Base-by-base conservation (phyloP, 768 basidiomycete genomes). In the Calocera viscosa region DNA sequence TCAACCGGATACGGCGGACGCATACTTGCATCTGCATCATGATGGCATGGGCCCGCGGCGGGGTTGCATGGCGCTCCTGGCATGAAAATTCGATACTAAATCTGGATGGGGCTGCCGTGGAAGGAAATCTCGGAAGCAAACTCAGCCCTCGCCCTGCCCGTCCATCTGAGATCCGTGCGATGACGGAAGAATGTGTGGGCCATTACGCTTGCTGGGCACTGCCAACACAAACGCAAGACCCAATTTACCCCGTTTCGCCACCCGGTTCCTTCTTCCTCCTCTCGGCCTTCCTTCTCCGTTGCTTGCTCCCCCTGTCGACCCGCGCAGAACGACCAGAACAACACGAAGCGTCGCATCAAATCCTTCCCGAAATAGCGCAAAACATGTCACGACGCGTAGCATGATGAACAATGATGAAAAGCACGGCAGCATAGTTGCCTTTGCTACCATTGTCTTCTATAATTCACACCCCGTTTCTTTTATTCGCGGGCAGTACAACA, bases 101-200 rank as follows among this genome's bases (percentile, higher is more conserved):
- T 60, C 30, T 60, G 53, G 30, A 60, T 28, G 11, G 53, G 14
- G 53, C 14, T 60, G 14, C 53, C 53, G 53, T 60, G 53, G 53
- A 60, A 60, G 53, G 53, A 60, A 60, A 60, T 60, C 53, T 5
- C 53, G 53, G 53, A 60, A 60, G 11, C 53, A 60, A 60, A 60
- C 30, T 60, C 30, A 28, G 30, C 53, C 53, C 53, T 2, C 30
- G 24, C 53, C 14, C 53, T 24, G 24, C 43, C 24, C 24, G 19
- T 47, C 30, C 53, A 26, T 32, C 53, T 60, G 53, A 60, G 53
- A 60, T 60, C 53, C 53, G 53, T 19, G 53, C 30, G 53, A 60
- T 60, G 53, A 60, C 53, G 53, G 53, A 60, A 60, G 53, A 60
- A 60, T 60, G 22, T 60, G 30, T 32, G 30, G 26, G 30, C 53